Conservation (phyloP, 116 monocot species). For the Trichopus zeylanicus region DNA sequence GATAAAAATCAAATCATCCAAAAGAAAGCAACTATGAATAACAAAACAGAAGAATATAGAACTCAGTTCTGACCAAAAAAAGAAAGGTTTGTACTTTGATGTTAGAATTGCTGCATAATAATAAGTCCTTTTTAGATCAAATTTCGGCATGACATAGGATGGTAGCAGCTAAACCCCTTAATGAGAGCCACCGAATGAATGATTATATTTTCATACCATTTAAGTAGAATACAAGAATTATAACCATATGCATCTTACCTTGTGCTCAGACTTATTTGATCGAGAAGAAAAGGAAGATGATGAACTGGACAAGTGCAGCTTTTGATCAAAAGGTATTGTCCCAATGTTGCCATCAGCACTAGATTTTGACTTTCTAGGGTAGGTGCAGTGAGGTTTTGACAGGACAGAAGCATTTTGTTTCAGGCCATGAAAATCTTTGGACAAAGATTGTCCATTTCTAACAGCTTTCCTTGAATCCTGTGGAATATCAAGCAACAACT, state of each 20-base stretch:
- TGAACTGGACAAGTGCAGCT: background rate
- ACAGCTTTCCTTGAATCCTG: constrained; percentile 2
- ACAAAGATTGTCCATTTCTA: constrained; percentile 8
- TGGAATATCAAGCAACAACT: constrained; percentile 2
- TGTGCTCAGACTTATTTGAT: constrained; percentile 3
- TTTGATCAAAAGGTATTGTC: constrained; percentile 10
- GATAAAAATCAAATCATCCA: background rate
- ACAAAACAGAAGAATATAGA: background rate
- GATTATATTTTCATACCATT: background rate
- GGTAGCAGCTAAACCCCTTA: too few relatives aligned
- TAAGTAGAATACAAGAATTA: background rate
- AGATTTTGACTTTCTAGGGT: background rate
- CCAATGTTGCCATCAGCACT: background rate
- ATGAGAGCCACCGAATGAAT: background rate
- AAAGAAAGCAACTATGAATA: background rate
- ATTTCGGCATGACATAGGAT: background rate
- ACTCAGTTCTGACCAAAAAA: background rate
- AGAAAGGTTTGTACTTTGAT: background rate
- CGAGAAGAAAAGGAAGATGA: constrained; percentile 13
- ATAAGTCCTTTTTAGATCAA: background rate
- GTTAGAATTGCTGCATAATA: background rate
- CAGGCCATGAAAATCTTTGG: constrained; percentile 5
- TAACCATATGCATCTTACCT: constrained; percentile 6
- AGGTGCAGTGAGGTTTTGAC: background rate
- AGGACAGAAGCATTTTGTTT: background rate